phyloP scores from a whole-genome alignment of 305 asterid genomes.

The Caryopteris hybrid region DNA sequence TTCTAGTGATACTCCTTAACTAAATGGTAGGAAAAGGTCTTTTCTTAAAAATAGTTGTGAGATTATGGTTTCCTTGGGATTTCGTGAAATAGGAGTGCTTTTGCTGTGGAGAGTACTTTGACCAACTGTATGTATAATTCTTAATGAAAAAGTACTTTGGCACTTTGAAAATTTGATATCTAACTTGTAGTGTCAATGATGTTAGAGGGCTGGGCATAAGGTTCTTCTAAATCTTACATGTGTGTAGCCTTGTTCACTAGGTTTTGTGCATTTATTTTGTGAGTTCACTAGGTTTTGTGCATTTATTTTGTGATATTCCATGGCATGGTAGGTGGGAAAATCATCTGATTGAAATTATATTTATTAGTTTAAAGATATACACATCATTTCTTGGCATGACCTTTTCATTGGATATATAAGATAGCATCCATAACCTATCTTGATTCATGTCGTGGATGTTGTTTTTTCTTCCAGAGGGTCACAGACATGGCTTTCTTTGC shows the following conservation, averaged over 20 bases:
- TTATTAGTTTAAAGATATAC: neutral
- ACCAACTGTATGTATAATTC: neutral
- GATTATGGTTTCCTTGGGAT: neutral
- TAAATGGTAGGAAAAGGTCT: neutral
- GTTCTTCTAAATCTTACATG: neutral
- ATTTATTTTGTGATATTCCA: conserved; percentile 5
- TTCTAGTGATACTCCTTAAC: neutral
- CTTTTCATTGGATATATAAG: neutral
- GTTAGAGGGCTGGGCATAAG: neutral
- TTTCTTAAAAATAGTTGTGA: too few species aligned
- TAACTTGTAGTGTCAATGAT: neutral
- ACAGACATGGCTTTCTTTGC: conserved; percentile 99
- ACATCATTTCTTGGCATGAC: conserved; percentile 1
- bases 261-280: conserved; percentile 10
- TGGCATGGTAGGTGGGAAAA: neutral
- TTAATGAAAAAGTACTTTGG: neutral
- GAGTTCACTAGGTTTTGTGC: neutral
- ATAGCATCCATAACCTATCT: neutral
- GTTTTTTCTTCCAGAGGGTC: conserved; percentile 69
- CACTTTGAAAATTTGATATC: neutral
- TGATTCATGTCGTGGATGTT: conserved; percentile 19
- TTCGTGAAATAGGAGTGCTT: conserved; percentile 5
- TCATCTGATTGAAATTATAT: neutral
- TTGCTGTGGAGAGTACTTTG: neutral
- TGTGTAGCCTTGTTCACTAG: neutral